Conservation (phyloP, 257 asterid species). For the Nicotiana tomentosiformis region DNA sequence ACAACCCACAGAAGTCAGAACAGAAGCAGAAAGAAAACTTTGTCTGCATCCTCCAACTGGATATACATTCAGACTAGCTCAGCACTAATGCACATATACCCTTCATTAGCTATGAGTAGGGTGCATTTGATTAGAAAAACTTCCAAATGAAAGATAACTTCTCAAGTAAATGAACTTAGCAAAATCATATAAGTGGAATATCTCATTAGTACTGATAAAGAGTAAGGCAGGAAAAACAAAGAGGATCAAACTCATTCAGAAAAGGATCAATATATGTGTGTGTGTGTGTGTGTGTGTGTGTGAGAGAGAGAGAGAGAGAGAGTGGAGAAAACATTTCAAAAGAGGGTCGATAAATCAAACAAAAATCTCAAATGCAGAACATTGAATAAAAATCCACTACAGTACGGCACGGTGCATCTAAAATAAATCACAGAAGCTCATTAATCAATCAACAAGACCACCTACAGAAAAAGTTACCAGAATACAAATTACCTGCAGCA, state of each 20-base stretch:
- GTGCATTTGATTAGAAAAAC: not conserved
- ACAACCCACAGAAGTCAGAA: not conserved
- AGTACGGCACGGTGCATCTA: not conserved
- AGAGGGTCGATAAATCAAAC: constrained; percentile 1
- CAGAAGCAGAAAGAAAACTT: not conserved
- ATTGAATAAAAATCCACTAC: not conserved
- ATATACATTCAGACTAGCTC: not conserved
- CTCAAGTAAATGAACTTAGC: not conserved
- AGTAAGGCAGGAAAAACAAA: not conserved
- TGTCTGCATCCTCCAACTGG: not conserved
- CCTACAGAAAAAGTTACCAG: not conserved
- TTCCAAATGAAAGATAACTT: not conserved
- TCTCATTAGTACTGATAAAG: not conserved
- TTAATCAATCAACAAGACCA: not conserved
- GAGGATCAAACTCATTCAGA: not conserved
- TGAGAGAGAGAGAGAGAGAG: not conserved
- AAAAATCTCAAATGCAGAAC: not conserved
- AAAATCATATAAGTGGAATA: not conserved
- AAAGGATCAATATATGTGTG: not conserved
- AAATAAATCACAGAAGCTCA: not conserved
- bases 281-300: too few relatives aligned
- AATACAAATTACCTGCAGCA: constrained; percentile 50
- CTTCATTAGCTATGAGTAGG: constrained; percentile 3
- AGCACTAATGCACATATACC: not conserved
- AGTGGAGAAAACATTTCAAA: not conserved